These are phyloP conservation scores for Nymphaea colorata DNA, from an alignment of 164 flowering plant genomes.

Conservation along the genomic window DNA sequence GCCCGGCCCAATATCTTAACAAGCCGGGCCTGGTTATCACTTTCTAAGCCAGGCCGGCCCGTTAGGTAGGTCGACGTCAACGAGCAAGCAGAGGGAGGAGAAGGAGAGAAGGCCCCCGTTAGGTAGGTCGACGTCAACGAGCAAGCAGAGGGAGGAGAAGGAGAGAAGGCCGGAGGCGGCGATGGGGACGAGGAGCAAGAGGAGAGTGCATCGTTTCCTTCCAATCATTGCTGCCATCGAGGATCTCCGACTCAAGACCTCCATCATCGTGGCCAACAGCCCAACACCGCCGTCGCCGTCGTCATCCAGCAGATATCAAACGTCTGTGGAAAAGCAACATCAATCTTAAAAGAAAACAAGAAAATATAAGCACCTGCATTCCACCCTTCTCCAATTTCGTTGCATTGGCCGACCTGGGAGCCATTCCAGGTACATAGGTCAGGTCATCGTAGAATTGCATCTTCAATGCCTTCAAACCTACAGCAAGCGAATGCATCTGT, in stretches of 20 bases:
- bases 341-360: neutral
- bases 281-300: neutral
- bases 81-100: no score
- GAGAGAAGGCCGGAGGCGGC: no score
- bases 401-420: conserved; percentile 53
- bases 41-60: no score
- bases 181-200: no score
- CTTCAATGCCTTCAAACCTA: conserved; percentile 37
- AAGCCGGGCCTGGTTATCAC: no score
- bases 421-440: conserved; percentile 47
- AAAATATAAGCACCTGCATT: conserved; percentile 47
- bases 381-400: conserved; percentile 51
- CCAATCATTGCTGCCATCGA: neutral
- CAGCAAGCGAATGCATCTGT: conserved; percentile 63
- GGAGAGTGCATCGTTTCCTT: neutral
- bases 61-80: no score
- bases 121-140: no score
- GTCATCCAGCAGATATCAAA: neutral
- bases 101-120: no score
- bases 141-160: no score
- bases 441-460: conserved; percentile 49
- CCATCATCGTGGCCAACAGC: neutral
- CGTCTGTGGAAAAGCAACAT: neutral
- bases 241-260: neutral
- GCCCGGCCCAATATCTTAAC: no score